These are phyloP conservation scores for Fragaria vesca DNA, from an alignment of 306 rosid species.

Conservation along the genomic window DNA sequence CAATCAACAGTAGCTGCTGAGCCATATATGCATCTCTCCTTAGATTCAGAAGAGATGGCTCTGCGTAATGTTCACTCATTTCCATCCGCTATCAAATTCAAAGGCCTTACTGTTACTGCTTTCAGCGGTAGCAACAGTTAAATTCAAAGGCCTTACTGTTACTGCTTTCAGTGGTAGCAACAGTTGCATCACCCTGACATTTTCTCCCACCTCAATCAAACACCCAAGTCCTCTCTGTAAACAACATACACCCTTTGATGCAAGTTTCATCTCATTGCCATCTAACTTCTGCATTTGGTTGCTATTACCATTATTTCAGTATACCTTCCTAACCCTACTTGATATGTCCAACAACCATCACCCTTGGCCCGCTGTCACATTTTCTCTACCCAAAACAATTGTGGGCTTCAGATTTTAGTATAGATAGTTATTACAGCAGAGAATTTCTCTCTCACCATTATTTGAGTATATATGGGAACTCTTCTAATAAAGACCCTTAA, in stretches of 20 bases:
- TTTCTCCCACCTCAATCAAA: neutral
- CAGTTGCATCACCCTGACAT: neutral
- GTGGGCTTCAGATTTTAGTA: neutral
- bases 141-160: neutral
- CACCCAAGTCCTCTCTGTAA: neutral
- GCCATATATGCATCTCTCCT: neutral
- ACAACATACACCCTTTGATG: neutral
- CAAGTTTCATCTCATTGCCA: slow-evolving; percentile 1
- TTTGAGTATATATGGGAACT: too few relatives aligned
- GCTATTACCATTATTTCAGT: neutral
- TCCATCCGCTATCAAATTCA: neutral
- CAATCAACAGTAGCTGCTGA: neutral
- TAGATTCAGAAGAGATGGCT: neutral
- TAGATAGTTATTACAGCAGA: neutral
- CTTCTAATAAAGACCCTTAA: too few relatives aligned
- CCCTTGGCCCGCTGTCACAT: neutral
- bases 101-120: neutral
- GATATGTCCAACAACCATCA: neutral
- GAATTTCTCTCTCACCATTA: too few relatives aligned
- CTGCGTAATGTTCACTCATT: neutral
- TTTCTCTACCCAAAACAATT: neutral
- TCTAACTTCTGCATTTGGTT: neutral
- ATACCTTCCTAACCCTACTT: neutral
- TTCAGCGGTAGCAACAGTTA: neutral
- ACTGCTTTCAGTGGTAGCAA: neutral